These are phyloP conservation scores for Nannochloropsis granulata DNA, from an alignment of 108 stramenopile genomes.

Conservation along the genomic window DNA sequence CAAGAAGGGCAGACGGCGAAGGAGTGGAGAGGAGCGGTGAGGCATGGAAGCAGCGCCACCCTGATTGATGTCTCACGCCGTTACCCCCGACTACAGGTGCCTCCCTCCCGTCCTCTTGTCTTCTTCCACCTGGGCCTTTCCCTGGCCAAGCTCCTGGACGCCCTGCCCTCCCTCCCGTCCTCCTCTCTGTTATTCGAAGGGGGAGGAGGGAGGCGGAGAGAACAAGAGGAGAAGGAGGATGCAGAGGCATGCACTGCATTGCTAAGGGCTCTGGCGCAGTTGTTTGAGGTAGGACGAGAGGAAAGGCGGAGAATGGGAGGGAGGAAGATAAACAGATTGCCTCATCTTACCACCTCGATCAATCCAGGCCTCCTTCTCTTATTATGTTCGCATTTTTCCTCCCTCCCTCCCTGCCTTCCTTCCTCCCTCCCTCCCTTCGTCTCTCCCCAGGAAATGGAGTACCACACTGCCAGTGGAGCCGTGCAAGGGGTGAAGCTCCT, in stretches of 20 bases:
- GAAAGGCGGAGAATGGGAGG: not conserved
- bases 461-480: not conserved
- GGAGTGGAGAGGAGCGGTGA: not conserved
- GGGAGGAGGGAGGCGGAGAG: not conserved
- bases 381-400: not conserved
- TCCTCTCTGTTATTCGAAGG: not conserved
- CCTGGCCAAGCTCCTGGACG: not conserved
- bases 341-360: too few species aligned
- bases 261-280: not conserved
- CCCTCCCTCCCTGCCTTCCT: not conserved
- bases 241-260: not conserved
- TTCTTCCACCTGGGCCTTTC: not conserved
- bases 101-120: not conserved
- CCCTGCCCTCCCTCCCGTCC: not conserved
- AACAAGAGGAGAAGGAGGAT: not conserved
- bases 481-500: not conserved
- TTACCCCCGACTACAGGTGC: not conserved
- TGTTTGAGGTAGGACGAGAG: not conserved
- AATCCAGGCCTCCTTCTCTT: too few species aligned
- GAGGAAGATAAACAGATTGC: too few species aligned
- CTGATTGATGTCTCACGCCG: not conserved
- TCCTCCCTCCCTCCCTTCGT: not conserved
- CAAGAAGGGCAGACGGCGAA: not conserved
- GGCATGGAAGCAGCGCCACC: not conserved
- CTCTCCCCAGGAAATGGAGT: not conserved